Conservation (phyloP, 352 stramenopile species). For the Phytophthora sojae region DNA sequence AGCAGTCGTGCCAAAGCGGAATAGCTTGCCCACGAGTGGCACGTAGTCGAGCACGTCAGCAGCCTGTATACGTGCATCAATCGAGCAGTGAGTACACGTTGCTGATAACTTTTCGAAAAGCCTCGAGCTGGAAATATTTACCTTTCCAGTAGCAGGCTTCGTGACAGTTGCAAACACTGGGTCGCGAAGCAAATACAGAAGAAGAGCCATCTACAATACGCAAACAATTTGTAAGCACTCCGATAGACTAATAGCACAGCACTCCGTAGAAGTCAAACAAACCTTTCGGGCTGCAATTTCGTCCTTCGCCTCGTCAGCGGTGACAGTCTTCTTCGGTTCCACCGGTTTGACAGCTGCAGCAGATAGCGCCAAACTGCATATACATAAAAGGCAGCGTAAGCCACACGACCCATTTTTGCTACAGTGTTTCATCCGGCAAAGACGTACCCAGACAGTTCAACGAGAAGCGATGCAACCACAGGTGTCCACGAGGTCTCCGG, state of each 20-base stretch:
- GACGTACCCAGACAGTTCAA: conserved; percentile 68
- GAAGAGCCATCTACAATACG: conserved; percentile 72
- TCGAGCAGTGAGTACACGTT: conserved; percentile 9
- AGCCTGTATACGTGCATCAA: conserved; percentile 35
- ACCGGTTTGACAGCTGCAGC: conserved; percentile 59
- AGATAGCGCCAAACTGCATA: conserved; percentile 60
- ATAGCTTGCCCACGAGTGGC: conserved; percentile 72
- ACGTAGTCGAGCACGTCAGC: conserved; percentile 71
- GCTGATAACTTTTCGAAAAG: not conserved
- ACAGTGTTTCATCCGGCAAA: not conserved
- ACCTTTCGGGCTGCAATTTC: conserved; percentile 77
- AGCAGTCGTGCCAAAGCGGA: conserved; percentile 73
- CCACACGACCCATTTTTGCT: not conserved
- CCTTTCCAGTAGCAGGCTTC: conserved; percentile 70
- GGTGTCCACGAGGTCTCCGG: conserved; percentile 70
- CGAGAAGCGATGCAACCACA: conserved; percentile 58
- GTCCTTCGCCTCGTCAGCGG: conserved; percentile 56
- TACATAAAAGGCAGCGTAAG: conserved; percentile 12
- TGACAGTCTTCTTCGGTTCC: conserved; percentile 28
- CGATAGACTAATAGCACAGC: not conserved
- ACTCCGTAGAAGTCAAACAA: conserved; percentile 5
- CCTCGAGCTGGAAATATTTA: conserved; percentile 21
- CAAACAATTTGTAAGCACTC: not conserved
- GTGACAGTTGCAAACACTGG: conserved; percentile 77
- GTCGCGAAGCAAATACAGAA: conserved; percentile 87